Conservation (phyloP, 1,284 basidiomycete species). For the Cutaneotrichosporon sp. region DNA sequence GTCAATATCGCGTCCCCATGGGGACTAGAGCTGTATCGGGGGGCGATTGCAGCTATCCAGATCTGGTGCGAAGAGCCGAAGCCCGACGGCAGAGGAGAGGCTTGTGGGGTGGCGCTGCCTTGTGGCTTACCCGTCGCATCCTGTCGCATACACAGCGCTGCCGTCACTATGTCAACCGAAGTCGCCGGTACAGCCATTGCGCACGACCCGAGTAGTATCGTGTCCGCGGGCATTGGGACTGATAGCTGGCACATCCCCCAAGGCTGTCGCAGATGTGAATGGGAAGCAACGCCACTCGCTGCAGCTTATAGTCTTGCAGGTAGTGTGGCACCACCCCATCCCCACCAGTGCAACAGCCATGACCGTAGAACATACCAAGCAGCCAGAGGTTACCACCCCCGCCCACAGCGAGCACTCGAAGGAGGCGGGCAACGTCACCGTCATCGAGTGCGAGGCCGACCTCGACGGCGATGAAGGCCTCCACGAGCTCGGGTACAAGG, state of each 20-base stretch:
- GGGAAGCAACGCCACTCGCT: background rate
- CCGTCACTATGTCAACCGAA: no score
- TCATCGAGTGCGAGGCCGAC: slow-evolving; percentile 10
- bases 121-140: no score
- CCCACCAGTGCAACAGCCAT: background rate
- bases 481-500: slow-evolving; percentile 23
- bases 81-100: background rate
- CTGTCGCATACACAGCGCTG: no score
- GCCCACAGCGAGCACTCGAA: slow-evolving; percentile 3
- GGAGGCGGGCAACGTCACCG: slow-evolving; percentile 17
- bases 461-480: slow-evolving; percentile 22
- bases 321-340: background rate
- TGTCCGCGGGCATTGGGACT: no score
- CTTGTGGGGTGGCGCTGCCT: background rate
- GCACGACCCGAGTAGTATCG: no score
- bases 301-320: background rate
- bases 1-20: background rate
- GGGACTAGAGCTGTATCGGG: background rate
- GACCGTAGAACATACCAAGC: background rate
- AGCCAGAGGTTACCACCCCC: background rate
- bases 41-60: background rate
- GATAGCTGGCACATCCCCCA: no score
- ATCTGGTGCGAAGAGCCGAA: background rate
- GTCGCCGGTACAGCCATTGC: no score
- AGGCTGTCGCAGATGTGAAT: background rate